These are phyloP conservation scores for Aquilaria sinensis DNA, from an alignment of 345 rosid genomes.

Conservation along the genomic window DNA sequence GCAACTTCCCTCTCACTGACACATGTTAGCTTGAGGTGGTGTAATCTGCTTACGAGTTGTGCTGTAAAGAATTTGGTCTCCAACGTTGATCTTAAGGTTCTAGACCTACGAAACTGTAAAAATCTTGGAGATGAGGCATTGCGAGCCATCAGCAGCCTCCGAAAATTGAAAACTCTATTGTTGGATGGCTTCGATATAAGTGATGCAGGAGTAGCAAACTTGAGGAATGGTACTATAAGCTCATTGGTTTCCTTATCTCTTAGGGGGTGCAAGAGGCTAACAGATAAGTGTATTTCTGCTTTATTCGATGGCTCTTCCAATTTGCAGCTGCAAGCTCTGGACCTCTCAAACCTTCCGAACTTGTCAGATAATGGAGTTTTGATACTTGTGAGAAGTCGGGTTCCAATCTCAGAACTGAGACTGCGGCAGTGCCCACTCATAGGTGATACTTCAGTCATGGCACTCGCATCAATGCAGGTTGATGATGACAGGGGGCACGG, in stretches of 20 bases:
- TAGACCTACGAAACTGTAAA: slow-evolving; percentile 78
- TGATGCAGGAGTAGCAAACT: slow-evolving; percentile 54
- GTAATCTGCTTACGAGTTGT: slow-evolving; percentile 66
- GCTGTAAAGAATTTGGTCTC: slow-evolving; percentile 55
- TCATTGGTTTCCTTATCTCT: slow-evolving; percentile 69
- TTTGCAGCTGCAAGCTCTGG: slow-evolving; percentile 59
- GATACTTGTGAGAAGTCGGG: slow-evolving; percentile 51
- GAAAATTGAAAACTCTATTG: slow-evolving; percentile 45
- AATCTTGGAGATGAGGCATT: slow-evolving; percentile 73
- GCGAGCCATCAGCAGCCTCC: slow-evolving; percentile 50
- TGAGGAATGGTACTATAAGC: slow-evolving; percentile 38
- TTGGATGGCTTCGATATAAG: slow-evolving; percentile 65
- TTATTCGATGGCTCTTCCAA: slow-evolving; percentile 68
- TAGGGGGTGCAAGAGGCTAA: slow-evolving; percentile 82
- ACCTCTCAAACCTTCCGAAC: slow-evolving; percentile 72
- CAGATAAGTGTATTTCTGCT: slow-evolving; percentile 60
- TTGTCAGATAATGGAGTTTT: slow-evolving; percentile 68
- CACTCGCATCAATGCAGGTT: slow-evolving; percentile 77
- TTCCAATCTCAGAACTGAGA: slow-evolving; percentile 63
- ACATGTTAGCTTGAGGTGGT: slow-evolving; percentile 84
- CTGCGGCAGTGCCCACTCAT: slow-evolving; percentile 83
- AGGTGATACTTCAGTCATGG: slow-evolving; percentile 79
- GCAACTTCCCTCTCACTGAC: slow-evolving; percentile 74
- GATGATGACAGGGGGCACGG: slow-evolving; percentile 63
- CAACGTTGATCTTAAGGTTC: slow-evolving; percentile 47